These are phyloP conservation scores for Erysiphe pulchra DNA, from an alignment of 2,329 filamentous ascomycete species.

Conservation along the genomic window DNA sequence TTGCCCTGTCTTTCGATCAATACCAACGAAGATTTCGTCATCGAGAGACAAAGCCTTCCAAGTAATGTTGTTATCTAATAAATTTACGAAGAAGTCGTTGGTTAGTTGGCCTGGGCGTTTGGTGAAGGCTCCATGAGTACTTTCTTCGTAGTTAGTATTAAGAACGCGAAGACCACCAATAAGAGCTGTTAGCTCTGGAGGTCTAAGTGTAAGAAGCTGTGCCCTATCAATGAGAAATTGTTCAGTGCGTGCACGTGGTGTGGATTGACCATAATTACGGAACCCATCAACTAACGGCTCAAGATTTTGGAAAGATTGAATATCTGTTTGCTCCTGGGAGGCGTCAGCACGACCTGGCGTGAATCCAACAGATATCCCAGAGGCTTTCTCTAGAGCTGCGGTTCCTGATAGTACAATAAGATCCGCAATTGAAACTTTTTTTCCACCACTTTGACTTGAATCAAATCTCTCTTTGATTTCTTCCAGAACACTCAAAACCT, in stretches of 20 bases:
- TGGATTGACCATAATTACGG: slow-evolving; percentile 50
- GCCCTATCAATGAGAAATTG: slow-evolving; percentile 48
- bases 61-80: slow-evolving; percentile 37
- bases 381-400: slow-evolving; percentile 48
- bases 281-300: slow-evolving; percentile 50
- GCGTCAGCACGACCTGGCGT: slow-evolving; percentile 48
- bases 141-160: slow-evolving; percentile 46
- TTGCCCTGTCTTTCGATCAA: slow-evolving; percentile 26
- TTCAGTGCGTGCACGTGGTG: slow-evolving; percentile 34
- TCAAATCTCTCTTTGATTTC: slow-evolving; percentile 38
- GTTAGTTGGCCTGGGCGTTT: slow-evolving; percentile 39
- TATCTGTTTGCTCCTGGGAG: slow-evolving; percentile 44
- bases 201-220: slow-evolving; percentile 40
- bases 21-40: slow-evolving; percentile 24
- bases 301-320: slow-evolving; percentile 34
- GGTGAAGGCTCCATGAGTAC: slow-evolving; percentile 40
- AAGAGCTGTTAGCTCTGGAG: slow-evolving; percentile 45
- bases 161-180: slow-evolving; percentile 47
- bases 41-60: slow-evolving; percentile 28
- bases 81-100: slow-evolving; percentile 64
- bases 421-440: slow-evolving; percentile 51
- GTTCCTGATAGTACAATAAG: slow-evolving; percentile 50
- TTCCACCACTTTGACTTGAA: slow-evolving; percentile 21
- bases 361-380: slow-evolving; percentile 40
- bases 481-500: slow-evolving; percentile 36